Base-by-base conservation (phyloP, 805 yeast genomes). In the Wickerhamomyces ciferrii region DNA sequence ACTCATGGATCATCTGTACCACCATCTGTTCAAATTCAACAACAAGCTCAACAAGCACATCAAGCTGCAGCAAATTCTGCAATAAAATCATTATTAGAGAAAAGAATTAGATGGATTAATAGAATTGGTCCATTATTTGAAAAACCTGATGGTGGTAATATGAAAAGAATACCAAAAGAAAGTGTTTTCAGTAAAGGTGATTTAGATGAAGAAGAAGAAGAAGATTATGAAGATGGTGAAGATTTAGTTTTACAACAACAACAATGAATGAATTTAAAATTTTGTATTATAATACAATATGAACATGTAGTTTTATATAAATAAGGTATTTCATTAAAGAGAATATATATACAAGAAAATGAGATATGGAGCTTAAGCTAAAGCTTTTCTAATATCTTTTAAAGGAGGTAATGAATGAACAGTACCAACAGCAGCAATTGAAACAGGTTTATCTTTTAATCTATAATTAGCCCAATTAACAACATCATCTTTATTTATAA, bases 391-490 rank as follows among this genome's bases (percentile, higher is more conserved):
- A 49, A 91, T 75, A 41, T 85, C 78, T 39, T 69, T 60, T 61
- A 84, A 82, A 23, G 83, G 72, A 24, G 96, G 94, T 48, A 91
- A 75, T 7, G 84, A 74, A 44, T 71, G 70, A 43, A 86, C 82
- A 53, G 88, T 84, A 35, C 99, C 99, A 43, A 91, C 69, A 3
- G 96, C 96, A n/a, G 96, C 94, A 48, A 92, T 70, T 24, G 97
- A 94, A 34, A 91, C 72, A 25, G 94, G 96, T 63, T 83, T 87
- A 54, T 81, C 79, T 61, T 82, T 72, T 46, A 91, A 66, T 63
- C 87, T 78, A 66, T 84, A 84, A 59, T 85, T 85, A 39, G 97
- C 96, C 96, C 97, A 95, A 51, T 76, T 72, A 32, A 85, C 77
- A 39, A 94, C 87, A 63, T 90, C 97, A 35, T 81, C 76, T 58